phyloP scores from a whole-genome alignment of 371 early-diverging fungal species.

The Mortierella sp. region DNA sequence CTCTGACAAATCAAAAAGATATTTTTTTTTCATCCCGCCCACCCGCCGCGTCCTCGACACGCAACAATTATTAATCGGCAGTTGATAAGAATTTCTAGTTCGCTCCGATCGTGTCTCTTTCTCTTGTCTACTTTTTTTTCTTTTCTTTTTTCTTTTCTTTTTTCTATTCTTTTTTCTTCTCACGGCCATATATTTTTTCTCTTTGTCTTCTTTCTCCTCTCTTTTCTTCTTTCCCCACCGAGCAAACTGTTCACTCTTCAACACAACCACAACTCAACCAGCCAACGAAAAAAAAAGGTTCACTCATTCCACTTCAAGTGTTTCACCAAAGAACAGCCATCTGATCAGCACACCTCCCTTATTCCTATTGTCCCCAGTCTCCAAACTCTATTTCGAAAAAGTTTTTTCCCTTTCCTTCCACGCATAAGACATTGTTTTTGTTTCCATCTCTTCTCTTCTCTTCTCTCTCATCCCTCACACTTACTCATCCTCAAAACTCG shows the following conservation, averaged over 20 bases:
- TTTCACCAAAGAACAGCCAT: background rate
- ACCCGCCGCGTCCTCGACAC: conserved; percentile 7
- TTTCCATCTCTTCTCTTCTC: background rate
- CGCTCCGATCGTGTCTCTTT: conserved; percentile 8
- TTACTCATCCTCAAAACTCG: background rate
- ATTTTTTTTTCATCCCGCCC: background rate
- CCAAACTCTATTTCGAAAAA: conserved; percentile 12
- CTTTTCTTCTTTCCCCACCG: background rate
- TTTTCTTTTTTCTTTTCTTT: background rate
- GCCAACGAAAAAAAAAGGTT: background rate
- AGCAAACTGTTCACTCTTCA: too few relatives aligned
- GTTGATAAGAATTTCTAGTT: background rate
- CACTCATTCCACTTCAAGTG: too few relatives aligned
- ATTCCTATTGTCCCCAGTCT: background rate
- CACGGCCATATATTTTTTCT: too few relatives aligned
- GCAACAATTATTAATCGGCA: background rate
- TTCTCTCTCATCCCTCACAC: conserved; percentile 2
- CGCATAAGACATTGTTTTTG: background rate
- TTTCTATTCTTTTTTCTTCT: background rate
- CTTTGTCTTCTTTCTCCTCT: background rate
- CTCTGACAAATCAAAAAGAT: conserved; percentile 12
- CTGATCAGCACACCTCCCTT: background rate
- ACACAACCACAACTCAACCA: background rate
- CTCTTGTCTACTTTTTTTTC: background rate
- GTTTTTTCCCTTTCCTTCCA: background rate